Percentiles rank a stretch among this genome's conserved stretches.
These are phyloP conservation scores for Zizania latifolia DNA, from an alignment of 176 grass and related monocot species.

Conservation along the genomic window DNA sequence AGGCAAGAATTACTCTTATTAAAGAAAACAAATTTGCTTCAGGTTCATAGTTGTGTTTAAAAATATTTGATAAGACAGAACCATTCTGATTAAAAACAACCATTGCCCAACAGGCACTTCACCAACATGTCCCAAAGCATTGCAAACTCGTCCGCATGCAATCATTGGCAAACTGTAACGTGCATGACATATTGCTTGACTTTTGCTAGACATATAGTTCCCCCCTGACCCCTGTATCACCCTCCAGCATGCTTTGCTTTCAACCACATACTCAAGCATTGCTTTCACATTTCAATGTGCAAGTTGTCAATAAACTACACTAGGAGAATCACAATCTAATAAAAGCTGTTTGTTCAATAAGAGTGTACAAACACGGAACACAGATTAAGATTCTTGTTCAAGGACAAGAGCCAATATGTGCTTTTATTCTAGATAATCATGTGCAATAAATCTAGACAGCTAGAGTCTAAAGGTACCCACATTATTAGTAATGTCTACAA, in stretches of 20 bases:
- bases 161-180: no score
- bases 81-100: no score
- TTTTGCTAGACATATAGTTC: no score
- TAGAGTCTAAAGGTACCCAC: background rate
- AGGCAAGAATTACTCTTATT: no score
- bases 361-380: background rate
- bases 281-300: background rate
- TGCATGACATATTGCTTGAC: no score
- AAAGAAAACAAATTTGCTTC: no score
- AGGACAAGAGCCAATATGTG: background rate
- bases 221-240: no score
- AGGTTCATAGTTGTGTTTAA: no score
- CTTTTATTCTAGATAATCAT: background rate
- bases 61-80: no score
- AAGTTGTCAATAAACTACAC: background rate
- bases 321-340: background rate
- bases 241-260: background rate
- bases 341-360: background rate
- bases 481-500: background rate
- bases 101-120: background rate
- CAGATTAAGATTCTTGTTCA: background rate
- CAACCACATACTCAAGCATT: background rate
- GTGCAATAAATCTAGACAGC: background rate
- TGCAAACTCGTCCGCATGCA: background rate
- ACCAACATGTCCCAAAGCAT: background rate